These are phyloP conservation scores for Dunaliella primolecta DNA, from an alignment of 139 green algal species.

Conservation along the genomic window DNA sequence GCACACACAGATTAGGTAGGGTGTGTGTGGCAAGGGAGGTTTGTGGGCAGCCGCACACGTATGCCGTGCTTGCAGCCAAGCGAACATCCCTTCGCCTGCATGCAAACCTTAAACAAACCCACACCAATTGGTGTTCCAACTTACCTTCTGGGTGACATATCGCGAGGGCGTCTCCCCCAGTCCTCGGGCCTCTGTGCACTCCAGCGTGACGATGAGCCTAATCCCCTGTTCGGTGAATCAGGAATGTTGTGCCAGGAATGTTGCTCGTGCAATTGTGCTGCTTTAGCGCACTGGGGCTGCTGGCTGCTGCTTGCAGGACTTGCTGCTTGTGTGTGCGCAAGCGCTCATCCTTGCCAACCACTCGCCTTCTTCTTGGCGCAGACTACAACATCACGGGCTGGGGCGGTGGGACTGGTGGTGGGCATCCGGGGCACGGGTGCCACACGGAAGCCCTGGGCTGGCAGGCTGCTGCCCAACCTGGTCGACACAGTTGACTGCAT, in stretches of 20 bases:
- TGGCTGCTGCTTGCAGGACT: too few species aligned
- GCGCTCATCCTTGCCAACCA: not conserved
- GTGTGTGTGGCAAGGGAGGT: not conserved
- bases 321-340: too few species aligned
- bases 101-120: not conserved
- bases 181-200: slow-evolving; percentile 89
- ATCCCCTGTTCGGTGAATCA: slow-evolving; percentile 43
- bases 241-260: not conserved
- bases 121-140: not conserved
- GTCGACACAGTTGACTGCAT: too few species aligned
- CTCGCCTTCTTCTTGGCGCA: slow-evolving; percentile 91
- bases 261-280: not conserved
- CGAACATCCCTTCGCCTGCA: not conserved
- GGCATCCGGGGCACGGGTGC: slow-evolving; percentile 27
- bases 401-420: slow-evolving; percentile 23
- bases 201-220: slow-evolving; percentile 86
- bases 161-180: slow-evolving; percentile 53
- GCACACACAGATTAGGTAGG: not conserved
- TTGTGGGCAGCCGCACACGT: not conserved
- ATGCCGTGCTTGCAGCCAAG: not conserved
- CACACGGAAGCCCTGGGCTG: slow-evolving; percentile 40
- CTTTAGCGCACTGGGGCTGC: too few species aligned
- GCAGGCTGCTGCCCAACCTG: slow-evolving; percentile 48
- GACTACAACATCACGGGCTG: slow-evolving; percentile 62
- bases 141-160: slow-evolving; percentile 89